Evolutionary conservation across 2,329 filamentous ascomycete species (phyloP).

Genomic region (Keithomyces neogunnii): DNA sequence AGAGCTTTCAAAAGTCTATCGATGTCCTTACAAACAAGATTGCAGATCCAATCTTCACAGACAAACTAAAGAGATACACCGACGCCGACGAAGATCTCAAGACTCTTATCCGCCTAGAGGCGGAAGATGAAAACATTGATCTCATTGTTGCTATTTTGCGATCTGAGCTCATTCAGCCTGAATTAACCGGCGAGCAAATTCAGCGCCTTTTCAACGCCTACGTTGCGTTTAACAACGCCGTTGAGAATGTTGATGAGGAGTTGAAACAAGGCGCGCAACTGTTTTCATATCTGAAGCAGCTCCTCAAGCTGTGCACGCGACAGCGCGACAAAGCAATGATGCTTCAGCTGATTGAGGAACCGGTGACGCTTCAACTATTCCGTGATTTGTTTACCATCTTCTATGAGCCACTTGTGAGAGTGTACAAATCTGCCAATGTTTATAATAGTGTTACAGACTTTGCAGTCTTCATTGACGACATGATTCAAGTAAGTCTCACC

Average conservation of each 20-base stretch:
- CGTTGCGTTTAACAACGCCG: conserved; percentile 89
- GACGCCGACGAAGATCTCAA: conserved; percentile 70
- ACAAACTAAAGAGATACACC: conserved; percentile 75
- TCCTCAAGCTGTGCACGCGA: conserved; percentile 83
- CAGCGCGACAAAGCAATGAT: conserved; percentile 97
- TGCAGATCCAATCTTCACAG: conserved; percentile 67
- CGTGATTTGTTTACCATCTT: conserved; percentile 97
- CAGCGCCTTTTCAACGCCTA: conserved; percentile 88
- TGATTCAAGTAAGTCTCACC: conserved; percentile 59
- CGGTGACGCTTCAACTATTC: conserved; percentile 93
- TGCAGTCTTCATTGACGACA: conserved; percentile 84
- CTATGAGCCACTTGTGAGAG: conserved; percentile 91
- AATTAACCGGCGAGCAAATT: conserved; percentile 66
- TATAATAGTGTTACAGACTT: conserved; percentile 98
- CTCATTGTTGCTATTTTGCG: conserved; percentile 77
- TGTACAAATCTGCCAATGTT: conserved; percentile 98
- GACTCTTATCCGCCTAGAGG: conserved; percentile 63
- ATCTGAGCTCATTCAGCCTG: conserved; percentile 66
- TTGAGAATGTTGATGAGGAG: conserved; percentile 84
- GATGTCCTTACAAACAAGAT: conserved; percentile 70
- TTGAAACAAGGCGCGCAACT: conserved; percentile 83
- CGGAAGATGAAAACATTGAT: conserved; percentile 66
- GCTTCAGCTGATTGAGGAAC: conserved; percentile 89
- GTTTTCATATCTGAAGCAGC: conserved; percentile 90
- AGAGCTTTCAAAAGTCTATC: conserved; percentile 77